Percentiles rank a stretch among this genome's conserved stretches.
Conservation (phyloP, 768 basidiomycete species). For the Mycena chlorophos region DNA sequence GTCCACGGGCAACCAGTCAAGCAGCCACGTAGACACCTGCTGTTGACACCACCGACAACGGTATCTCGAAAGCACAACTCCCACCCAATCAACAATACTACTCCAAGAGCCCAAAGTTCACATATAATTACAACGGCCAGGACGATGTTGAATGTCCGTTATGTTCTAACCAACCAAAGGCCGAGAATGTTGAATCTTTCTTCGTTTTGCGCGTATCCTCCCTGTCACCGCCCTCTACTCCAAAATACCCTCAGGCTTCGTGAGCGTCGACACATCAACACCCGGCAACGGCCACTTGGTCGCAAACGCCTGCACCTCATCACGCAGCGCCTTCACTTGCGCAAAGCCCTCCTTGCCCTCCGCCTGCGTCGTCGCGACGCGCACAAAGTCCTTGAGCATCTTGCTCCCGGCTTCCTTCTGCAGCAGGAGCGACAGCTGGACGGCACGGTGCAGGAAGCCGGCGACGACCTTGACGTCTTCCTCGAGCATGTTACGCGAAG, state of each 20-base stretch:
- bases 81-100: too few relatives aligned
- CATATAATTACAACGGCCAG: slow-evolving; percentile 31
- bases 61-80: too few relatives aligned
- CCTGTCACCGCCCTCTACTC: slow-evolving; percentile 33
- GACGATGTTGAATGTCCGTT: slow-evolving; percentile 60
- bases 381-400: slow-evolving; percentile 93
- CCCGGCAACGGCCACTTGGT: slow-evolving; percentile 92
- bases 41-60: not conserved
- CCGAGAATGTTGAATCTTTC: slow-evolving; percentile 59
- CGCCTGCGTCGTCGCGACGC: slow-evolving; percentile 66
- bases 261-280: slow-evolving; percentile 51
- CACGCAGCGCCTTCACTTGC: slow-evolving; percentile 69
- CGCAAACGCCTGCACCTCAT: slow-evolving; percentile 83
- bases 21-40: too few relatives aligned
- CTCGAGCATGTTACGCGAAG: slow-evolving; percentile 91
- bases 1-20: too few relatives aligned
- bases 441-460: slow-evolving; percentile 88
- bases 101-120: too few relatives aligned
- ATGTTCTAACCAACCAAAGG: slow-evolving; percentile 29
- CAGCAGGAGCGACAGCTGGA: slow-evolving; percentile 84
- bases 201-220: slow-evolving; percentile 26
- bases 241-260: slow-evolving; percentile 64
- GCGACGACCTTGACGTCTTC: slow-evolving; percentile 85
- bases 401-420: slow-evolving; percentile 96
- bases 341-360: slow-evolving; percentile 72